Percentiles rank a stretch among this genome's conserved stretches.
Evolutionary conservation across 1,284 basidiomycete genomes (phyloP).

Genomic region (Amylostereum chailletii): DNA sequence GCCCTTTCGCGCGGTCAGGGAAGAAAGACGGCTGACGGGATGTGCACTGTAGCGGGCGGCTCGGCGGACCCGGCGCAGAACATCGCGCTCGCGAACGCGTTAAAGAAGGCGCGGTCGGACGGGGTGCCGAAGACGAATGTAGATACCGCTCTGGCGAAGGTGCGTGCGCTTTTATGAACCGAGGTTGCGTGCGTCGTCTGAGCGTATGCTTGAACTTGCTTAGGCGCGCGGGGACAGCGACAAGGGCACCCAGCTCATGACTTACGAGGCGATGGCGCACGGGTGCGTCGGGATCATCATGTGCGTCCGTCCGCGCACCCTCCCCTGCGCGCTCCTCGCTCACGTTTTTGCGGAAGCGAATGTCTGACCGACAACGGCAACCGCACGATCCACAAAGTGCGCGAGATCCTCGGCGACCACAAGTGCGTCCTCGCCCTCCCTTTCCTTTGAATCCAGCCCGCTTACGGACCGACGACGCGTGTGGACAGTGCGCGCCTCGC

Average conservation of each 20-base stretch:
- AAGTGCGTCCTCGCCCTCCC: conserved; percentile 33
- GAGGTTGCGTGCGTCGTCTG: conserved; percentile 5
- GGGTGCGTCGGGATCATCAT: conserved; percentile 69
- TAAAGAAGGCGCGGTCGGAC: conserved; percentile 54
- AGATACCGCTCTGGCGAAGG: conserved; percentile 62
- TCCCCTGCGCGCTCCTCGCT: conserved; percentile 7
- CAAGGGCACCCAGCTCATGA: conserved; percentile 39
- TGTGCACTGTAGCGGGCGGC: conserved; percentile 40
- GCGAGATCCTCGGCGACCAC: conserved; percentile 49
- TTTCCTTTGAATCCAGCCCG: background rate
- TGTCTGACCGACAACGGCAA: conserved; percentile 70
- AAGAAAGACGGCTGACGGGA: background rate
- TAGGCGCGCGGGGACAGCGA: conserved; percentile 47
- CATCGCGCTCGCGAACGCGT: conserved; percentile 45
- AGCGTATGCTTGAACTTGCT: background rate
- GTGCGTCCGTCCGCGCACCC: conserved; percentile 33
- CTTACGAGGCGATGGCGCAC: conserved; percentile 68
- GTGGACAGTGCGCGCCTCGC: conserved; percentile 54
- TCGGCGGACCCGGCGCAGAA: conserved; percentile 63
- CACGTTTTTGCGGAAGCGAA: conserved; percentile 41
- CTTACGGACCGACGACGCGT: background rate
- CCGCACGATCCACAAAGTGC: conserved; percentile 59
- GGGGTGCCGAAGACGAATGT: conserved; percentile 77
- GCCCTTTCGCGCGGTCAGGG: no score
- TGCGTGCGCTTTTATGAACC: conserved; percentile 19